These are phyloP conservation scores for Mycena amicta DNA, from an alignment of 768 basidiomycete genomes.

Conservation along the genomic window DNA sequence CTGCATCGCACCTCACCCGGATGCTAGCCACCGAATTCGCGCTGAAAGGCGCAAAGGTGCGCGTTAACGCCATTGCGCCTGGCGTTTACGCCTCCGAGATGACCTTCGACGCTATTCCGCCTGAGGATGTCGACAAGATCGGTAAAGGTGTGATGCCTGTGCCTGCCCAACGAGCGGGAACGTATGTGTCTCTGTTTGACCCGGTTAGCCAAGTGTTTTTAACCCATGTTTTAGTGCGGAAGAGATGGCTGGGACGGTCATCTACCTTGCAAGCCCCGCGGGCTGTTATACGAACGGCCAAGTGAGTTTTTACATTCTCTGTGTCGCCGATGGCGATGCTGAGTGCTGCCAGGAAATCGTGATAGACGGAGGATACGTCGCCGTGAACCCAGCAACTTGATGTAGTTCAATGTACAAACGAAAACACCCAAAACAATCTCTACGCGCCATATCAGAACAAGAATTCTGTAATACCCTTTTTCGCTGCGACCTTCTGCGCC, in stretches of 20 bases:
- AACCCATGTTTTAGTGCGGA: no score
- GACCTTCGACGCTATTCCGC: constrained; percentile 55
- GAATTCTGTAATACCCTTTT: background rate
- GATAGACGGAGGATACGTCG: constrained; percentile 73
- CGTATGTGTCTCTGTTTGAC: no score
- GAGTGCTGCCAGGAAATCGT: constrained; percentile 80
- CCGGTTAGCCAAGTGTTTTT: no score
- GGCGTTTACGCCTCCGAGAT: constrained; percentile 79
- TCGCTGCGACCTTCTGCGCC: constrained; percentile 3
- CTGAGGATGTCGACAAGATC: constrained; percentile 52
- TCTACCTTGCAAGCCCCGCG: constrained; percentile 74
- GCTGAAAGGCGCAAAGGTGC: constrained; percentile 66
- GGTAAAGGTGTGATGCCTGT: constrained; percentile 63
- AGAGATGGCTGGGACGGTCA: constrained; percentile 77
- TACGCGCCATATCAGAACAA: background rate
- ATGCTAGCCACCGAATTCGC: constrained; percentile 78
- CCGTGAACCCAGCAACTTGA: constrained; percentile 66
- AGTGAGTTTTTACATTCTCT: no score
- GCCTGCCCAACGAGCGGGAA: constrained; percentile 65
- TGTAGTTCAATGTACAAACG: constrained; percentile 27
- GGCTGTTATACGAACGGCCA: constrained; percentile 76
- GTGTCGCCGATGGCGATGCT: no score
- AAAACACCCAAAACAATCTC: no score
- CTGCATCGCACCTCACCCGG: constrained; percentile 73
- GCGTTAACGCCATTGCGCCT: constrained; percentile 75